Evolutionary conservation across 2,329 filamentous ascomycete genomes (phyloP).

Genomic region (Diaporthe aspalathi): DNA sequence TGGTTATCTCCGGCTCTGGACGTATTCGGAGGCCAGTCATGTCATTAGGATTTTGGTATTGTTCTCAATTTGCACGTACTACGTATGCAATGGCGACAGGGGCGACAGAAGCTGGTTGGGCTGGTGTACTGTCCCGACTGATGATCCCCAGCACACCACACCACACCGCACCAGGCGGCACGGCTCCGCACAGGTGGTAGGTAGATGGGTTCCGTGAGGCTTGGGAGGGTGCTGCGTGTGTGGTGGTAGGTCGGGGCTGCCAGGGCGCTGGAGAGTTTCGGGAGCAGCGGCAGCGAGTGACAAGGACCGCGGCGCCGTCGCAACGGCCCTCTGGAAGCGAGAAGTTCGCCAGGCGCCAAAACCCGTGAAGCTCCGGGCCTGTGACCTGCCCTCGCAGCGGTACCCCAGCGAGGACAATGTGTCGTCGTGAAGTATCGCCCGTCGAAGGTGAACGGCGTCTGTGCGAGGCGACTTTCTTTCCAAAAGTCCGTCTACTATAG

Average conservation of each 20-base stretch:
- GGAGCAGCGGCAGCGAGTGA: constrained; percentile 29
- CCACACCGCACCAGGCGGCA: constrained; percentile 12
- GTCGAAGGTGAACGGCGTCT: constrained; percentile 27
- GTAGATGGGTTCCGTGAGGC: neutral
- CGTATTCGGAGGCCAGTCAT: neutral
- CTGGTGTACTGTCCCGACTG: neutral
- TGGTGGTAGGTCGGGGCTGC: constrained; percentile 15
- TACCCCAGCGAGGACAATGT: constrained; percentile 16
- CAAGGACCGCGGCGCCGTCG: constrained; percentile 24
- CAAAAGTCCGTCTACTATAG: constrained; percentile 15
- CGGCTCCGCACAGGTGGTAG: neutral
- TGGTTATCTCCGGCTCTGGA: constrained; percentile 11
- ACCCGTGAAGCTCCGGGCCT: constrained; percentile 8
- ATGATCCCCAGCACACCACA: neutral
- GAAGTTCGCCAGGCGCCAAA: constrained; percentile 12
- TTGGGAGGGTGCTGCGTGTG: neutral
- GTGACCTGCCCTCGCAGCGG: constrained; percentile 16
- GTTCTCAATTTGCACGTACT: neutral
- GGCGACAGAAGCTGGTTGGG: neutral
- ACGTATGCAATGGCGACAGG: neutral
- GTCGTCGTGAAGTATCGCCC: constrained; percentile 11
- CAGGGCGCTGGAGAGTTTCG: constrained; percentile 26
- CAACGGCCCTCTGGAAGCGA: constrained; percentile 30
- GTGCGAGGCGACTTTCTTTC: constrained; percentile 17
- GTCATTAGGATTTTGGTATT: neutral